Base-by-base conservation (phyloP, 2,329 filamentous ascomycete genomes). In the Diaporthe ampelina region DNA sequence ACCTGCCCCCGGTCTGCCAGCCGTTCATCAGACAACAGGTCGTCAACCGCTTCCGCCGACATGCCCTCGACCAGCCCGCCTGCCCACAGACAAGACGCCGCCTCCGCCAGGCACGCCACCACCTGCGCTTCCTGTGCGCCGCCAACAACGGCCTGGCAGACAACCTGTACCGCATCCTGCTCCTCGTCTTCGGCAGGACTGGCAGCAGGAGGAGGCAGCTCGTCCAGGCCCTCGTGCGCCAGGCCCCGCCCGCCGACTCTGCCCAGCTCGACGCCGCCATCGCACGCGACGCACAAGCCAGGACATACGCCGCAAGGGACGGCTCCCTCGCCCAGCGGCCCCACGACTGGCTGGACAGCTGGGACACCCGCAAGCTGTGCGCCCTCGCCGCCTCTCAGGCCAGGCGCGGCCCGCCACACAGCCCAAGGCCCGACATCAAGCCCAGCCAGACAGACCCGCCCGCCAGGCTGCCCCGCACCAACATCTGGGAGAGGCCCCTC, bases 1-100 rank as follows among this genome's bases (percentile, higher is more conserved):
- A 93, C 79, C 87, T 92, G 3, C 90, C 90, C 1, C 84, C 84
- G 3, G 81, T 87, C 52, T 88, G 88, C 74, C 86, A 86, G 52
- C 80, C 82, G 3, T 86, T 83, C 71, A 81, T 89, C 70, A 79
- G 82, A 59, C 77, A 82, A 9, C 83, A 83, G 45, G 87, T 91
- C 59, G 82, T 83, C 68, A 74, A 77, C 10, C 84, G 85, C 45
- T 92, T 91, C 78, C 85, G 84, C n/a, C 80, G 81, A 4, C 81
- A 86, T 75, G 80, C 77, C 5, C 35, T 78, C 17, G 77, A 84
- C 37, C 61, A 77, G 0, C 71, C 79, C 4, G 70, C 37, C 63
- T 19, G 21, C 45, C 52, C 65, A 67, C 63, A 45, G 50, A 70
- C 68, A 11, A 71, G 15, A n/a, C 37, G 24, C 15, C 83, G 84